Evolutionary conservation across 148 eudicot species (phyloP).

Genomic region (Beta vulgaris): DNA sequence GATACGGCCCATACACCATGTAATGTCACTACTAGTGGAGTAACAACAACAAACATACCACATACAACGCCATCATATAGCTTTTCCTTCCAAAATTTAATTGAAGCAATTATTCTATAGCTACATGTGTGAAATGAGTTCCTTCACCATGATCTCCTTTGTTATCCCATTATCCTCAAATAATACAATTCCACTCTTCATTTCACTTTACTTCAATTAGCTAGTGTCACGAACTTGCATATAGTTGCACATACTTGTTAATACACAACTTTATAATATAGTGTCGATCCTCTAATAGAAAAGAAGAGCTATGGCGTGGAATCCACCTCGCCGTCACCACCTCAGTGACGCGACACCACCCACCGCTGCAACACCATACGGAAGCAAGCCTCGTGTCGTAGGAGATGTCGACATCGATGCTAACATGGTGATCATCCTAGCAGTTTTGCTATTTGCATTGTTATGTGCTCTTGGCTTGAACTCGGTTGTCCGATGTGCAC

Average conservation of each 20-base stretch:
- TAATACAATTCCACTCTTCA: not conserved
- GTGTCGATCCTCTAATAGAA: not conserved
- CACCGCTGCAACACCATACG: not conserved
- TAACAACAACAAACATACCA: not conserved
- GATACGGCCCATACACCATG: not conserved
- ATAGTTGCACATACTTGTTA: too few species aligned
- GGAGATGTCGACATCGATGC: conserved; percentile 41
- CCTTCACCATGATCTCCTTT: not conserved
- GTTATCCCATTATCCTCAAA: too few species aligned
- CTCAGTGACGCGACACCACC: conserved; percentile 9
- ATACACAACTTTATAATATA: too few species aligned
- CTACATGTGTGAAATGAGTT: conserved; percentile 3
- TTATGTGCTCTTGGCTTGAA: conserved; percentile 49
- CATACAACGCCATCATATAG: conserved; percentile 5
- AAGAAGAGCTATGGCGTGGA: conserved; percentile 10
- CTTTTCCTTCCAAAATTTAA: not conserved
- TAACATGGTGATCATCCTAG: conserved; percentile 52
- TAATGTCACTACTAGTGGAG: not conserved
- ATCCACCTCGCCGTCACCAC: conserved; percentile 6
- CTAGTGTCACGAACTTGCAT: too few species aligned
- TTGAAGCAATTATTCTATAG: not conserved
- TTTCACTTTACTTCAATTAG: not conserved
- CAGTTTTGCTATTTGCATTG: conserved; percentile 41
- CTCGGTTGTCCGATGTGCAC: conserved; percentile 41
- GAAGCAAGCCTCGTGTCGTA: not conserved